Evolutionary conservation across 2,329 filamentous ascomycete genomes (phyloP).

Genomic region (Trichoderma oligosporum): DNA sequence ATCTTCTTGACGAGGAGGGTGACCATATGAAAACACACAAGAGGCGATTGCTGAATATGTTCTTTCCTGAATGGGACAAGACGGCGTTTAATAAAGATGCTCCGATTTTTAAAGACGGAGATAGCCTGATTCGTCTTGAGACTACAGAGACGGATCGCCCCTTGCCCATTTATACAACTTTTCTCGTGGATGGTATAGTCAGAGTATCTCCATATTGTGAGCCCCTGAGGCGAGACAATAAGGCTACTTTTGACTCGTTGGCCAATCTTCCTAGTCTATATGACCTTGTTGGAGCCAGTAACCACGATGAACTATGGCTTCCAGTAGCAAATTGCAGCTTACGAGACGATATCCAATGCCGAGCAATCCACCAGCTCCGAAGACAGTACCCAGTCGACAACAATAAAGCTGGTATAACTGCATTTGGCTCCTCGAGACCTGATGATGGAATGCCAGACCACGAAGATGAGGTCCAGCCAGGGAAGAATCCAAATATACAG

Average conservation of each 20-base stretch:
- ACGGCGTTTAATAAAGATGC: conserved; percentile 32
- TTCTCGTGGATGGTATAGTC: conserved; percentile 21
- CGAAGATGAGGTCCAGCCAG: conserved; percentile 24
- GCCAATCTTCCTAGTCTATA: conserved; percentile 29
- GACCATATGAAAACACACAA: conserved; percentile 30
- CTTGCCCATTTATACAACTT: neutral
- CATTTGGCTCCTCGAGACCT: neutral
- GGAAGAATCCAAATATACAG: neutral
- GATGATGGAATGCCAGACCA: conserved; percentile 24
- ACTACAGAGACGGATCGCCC: conserved; percentile 21
- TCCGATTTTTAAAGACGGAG: conserved; percentile 25
- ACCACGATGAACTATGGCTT: neutral
- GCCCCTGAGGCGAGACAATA: conserved; percentile 28
- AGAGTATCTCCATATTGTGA: conserved; percentile 8
- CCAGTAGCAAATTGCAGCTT: neutral
- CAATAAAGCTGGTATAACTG: neutral
- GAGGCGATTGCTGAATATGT: conserved; percentile 18
- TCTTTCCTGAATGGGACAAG: conserved; percentile 30
- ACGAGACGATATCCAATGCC: neutral
- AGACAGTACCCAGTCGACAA: neutral
- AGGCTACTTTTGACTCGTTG: conserved; percentile 30
- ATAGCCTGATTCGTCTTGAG: conserved; percentile 24
- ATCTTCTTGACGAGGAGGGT: conserved; percentile 29
- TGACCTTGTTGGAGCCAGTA: conserved; percentile 16
- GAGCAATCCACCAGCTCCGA: neutral